A percentile compares a stretch with the other conserved stretches of the same genome.
phyloP scores from a whole-genome alignment of 1,284 basidiomycete genomes.

The Porogramme epimiltina region DNA sequence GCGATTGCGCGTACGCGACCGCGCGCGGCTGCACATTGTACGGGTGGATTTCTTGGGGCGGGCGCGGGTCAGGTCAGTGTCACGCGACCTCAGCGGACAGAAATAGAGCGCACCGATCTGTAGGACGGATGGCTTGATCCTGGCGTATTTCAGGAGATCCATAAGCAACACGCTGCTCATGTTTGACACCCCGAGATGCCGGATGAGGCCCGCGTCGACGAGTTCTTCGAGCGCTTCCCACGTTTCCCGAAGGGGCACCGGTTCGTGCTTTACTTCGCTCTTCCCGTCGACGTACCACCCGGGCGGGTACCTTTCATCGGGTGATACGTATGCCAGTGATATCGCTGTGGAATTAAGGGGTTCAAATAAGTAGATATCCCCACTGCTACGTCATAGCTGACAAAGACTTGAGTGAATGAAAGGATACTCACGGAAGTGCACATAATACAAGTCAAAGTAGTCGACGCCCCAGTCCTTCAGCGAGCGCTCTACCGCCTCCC shows the following conservation, averaged over 20 bases:
- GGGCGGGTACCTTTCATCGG: conserved; percentile 26
- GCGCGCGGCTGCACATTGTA: conserved; percentile 25
- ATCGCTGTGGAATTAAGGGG: conserved; percentile 18
- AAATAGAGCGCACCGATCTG: conserved; percentile 24
- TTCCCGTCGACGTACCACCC: conserved; percentile 29
- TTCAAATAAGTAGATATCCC: no score
- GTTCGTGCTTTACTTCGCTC: conserved; percentile 25
- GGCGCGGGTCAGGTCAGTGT: background rate
- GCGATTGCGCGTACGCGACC: conserved; percentile 23
- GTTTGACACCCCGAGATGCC: conserved; percentile 29
- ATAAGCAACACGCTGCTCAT: conserved; percentile 26
- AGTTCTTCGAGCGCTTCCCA: conserved; percentile 30
- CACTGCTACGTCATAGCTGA: no score
- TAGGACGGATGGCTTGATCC: conserved; percentile 26
- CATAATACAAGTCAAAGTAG: conserved; percentile 29
- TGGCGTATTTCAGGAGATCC: conserved; percentile 29
- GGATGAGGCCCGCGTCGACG: conserved; percentile 27
- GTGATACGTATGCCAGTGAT: conserved; percentile 26
- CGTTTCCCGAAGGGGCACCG: conserved; percentile 27
- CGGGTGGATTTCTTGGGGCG: conserved; percentile 26
- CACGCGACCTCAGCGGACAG: background rate
- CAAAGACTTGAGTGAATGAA: no score
- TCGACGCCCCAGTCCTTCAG: conserved; percentile 30
- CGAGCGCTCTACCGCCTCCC: conserved; percentile 24
- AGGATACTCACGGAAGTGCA: conserved; percentile 28